These are phyloP conservation scores for Pseudogymnoascus sp. DNA, from an alignment of 2,329 filamentous ascomycete genomes.

Conservation along the genomic window DNA sequence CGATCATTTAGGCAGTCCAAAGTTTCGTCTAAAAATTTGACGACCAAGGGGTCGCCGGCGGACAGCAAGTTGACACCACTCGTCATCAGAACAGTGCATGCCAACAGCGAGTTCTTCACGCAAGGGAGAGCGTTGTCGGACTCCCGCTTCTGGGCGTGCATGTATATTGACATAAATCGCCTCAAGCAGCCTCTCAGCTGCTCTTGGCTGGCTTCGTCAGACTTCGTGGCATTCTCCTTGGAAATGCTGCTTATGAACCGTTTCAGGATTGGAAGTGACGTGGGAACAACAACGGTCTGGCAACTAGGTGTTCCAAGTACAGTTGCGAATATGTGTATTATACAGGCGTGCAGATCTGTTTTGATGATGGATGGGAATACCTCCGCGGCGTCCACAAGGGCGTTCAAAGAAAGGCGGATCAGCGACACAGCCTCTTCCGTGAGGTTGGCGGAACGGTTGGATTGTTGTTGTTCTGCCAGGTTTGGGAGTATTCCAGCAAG, in stretches of 20 bases:
- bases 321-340: slow-evolving; percentile 92
- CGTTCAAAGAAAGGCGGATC: slow-evolving; percentile 71
- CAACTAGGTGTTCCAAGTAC: slow-evolving; percentile 82
- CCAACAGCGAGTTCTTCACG: slow-evolving; percentile 87
- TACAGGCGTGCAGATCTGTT: slow-evolving; percentile 90
- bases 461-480: slow-evolving; percentile 54
- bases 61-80: slow-evolving; percentile 67
- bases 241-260: slow-evolving; percentile 77
- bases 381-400: slow-evolving; percentile 87
- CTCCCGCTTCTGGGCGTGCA: slow-evolving; percentile 69
- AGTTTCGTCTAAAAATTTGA: slow-evolving; percentile 70
- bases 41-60: slow-evolving; percentile 66
- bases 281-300: slow-evolving; percentile 81
- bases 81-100: slow-evolving; percentile 82
- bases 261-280: slow-evolving; percentile 84
- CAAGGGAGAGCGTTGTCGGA: slow-evolving; percentile 69
- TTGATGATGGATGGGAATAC: slow-evolving; percentile 97
- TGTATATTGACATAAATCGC: slow-evolving; percentile 73
- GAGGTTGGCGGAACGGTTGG: slow-evolving; percentile 64
- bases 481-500: slow-evolving; percentile 83
- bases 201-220: slow-evolving; percentile 36
- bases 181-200: slow-evolving; percentile 78
- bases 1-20: slow-evolving; percentile 75
- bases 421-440: slow-evolving; percentile 82
- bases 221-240: slow-evolving; percentile 35